Evolutionary conservation across 768 basidiomycete genomes (phyloP).

Genomic region (Podaxis sp.): DNA sequence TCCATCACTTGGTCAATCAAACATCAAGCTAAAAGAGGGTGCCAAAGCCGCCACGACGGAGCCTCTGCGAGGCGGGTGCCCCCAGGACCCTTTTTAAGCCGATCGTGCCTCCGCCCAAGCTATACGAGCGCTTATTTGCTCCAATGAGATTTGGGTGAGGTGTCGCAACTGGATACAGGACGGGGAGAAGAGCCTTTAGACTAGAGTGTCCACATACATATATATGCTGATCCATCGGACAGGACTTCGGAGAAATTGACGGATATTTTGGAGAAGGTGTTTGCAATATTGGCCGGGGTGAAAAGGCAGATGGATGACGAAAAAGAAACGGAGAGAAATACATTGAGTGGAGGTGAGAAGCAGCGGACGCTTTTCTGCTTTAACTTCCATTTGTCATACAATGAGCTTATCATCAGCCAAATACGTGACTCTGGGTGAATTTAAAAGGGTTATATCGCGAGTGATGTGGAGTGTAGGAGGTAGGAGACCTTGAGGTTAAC

Average conservation of each 20-base stretch:
- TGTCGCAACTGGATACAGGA: slow-evolving; percentile 96
- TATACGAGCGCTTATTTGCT: slow-evolving; percentile 20
- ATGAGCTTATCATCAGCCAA: slow-evolving; percentile 66
- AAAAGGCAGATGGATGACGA: slow-evolving; percentile 85
- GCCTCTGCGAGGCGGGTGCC: slow-evolving; percentile 85
- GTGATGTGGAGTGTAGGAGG: slow-evolving; percentile 94
- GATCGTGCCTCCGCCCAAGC: slow-evolving; percentile 13
- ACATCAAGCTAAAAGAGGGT: slow-evolving; percentile 85
- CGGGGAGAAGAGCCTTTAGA: slow-evolving; percentile 81
- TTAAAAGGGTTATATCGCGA: slow-evolving; percentile 88
- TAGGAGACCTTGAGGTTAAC: slow-evolving; percentile 93
- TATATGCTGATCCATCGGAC: slow-evolving; percentile 69
- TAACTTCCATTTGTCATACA: neutral
- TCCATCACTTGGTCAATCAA: slow-evolving; percentile 65
- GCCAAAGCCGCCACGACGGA: slow-evolving; percentile 89
- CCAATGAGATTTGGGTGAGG: slow-evolving; percentile 54
- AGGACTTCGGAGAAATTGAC: slow-evolving; percentile 66
- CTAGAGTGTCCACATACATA: slow-evolving; percentile 89
- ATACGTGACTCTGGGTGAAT: slow-evolving; percentile 87
- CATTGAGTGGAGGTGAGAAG: slow-evolving; percentile 94
- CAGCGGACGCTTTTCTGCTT: slow-evolving; percentile 47
- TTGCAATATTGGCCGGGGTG: slow-evolving; percentile 82
- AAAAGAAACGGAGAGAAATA: slow-evolving; percentile 93
- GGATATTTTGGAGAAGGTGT: slow-evolving; percentile 74
- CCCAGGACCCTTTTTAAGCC: slow-evolving; percentile 22